Percentiles rank a stretch among this genome's conserved stretches.
phyloP scores from a whole-genome alignment of 1,139 yeast genomes.

The Yamadazyma triangularis region DNA sequence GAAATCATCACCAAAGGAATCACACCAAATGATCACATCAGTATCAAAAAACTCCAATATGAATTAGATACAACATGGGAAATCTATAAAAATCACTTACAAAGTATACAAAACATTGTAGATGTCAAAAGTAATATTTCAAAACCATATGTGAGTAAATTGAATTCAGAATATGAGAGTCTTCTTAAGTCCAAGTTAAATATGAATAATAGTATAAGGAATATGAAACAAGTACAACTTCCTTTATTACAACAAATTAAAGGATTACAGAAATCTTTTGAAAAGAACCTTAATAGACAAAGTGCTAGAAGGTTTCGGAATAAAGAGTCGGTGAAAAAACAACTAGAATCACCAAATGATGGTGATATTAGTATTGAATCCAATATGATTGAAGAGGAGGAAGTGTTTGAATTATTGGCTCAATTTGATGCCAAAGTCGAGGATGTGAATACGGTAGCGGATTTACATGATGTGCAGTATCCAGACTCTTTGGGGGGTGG shows the following conservation, averaged over 20 bases:
- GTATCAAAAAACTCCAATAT: conserved; percentile 17
- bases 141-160: conserved; percentile 17
- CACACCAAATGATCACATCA: conserved; percentile 6
- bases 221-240: conserved; percentile 27
- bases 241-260: conserved; percentile 37
- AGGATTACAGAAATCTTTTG: conserved; percentile 21
- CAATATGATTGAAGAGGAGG: conserved; percentile 18
- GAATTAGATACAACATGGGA: conserved; percentile 26
- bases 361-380: conserved; percentile 14
- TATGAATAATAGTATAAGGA: conserved; percentile 20
- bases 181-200: conserved; percentile 15
- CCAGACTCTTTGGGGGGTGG: too few species aligned
- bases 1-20: conserved; percentile 12
- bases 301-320: conserved; percentile 9
- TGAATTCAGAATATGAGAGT: conserved; percentile 17
- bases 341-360: conserved; percentile 6
- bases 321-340: conserved; percentile 5
- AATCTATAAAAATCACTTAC: conserved; percentile 23
- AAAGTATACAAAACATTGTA: conserved; percentile 17
- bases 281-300: conserved; percentile 13
- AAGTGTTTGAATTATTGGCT: conserved; percentile 18
- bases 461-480: conserved; percentile 6
- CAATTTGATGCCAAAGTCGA: conserved; percentile 13
- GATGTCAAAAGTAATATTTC: conserved; percentile 13
- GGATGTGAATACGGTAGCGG: conserved; percentile 5